Evolutionary conservation across 306 rosid genomes (phyloP), one percentile per base, ranked within the genome.

Genomic region (Lathyrus aphaca): DNA sequence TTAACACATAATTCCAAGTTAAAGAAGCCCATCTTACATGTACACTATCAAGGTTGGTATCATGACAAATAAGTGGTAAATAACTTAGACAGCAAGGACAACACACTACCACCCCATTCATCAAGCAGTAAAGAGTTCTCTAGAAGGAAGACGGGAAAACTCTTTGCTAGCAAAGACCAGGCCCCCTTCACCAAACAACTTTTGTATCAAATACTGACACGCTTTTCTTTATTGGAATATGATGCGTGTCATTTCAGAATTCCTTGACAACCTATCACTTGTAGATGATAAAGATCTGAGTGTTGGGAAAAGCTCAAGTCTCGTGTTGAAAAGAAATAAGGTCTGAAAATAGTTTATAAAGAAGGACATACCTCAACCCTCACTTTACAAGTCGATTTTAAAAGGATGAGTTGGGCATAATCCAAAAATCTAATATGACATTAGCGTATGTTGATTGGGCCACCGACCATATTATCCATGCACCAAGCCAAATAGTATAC

Each of bases 1-100:
- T 74, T 64, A 78, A 71, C 62, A 40, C 48, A 65, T 35, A 44
- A 19, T 68, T 66, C 72, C 58, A 75, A 63, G 81, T 62, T 66
- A 78, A 46, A 48, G 48, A 66, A 56, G 68, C 70, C 58, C 54
- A 77, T 72, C 74, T 48, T 25, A 43, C 44, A 48, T 58, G 23
- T 37, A 49, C 53, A 68, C 49, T 38, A 58, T 46, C 77, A 66
- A 62, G 49, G 48, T 38, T 44, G 48, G 37, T 61, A 74, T 67
- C 61, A 62, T 59, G 54, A 68, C 56, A 62, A 61, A 25, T 60
- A 80, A 35, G 39, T 51, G 64, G 19, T 44, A 29, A 81, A 38
- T 66, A 45, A 46, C 43, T 71, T 48, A 15, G 49, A 68, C 5
- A 0, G 23, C 69, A 14, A 61, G 32, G 32, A 38, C 62, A 71